Percentiles rank a stretch among this genome's conserved stretches.
Conservation (phyloP, 176 grass and related monocot genomes). For the Pontederia paniculata region DNA sequence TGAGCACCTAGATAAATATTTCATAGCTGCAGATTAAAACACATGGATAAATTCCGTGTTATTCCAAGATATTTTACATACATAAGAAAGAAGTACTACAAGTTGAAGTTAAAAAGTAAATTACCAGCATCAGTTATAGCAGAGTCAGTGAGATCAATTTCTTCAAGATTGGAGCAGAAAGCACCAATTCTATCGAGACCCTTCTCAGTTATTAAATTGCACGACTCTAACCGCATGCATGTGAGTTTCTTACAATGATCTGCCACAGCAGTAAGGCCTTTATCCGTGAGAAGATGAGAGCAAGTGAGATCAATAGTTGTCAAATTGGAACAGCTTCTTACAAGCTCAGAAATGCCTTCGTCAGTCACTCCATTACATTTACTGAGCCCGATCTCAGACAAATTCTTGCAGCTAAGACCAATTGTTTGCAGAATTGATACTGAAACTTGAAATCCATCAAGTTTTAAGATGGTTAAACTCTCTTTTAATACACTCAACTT, state of each 20-base stretch:
- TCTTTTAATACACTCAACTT: slow-evolving; percentile 51
- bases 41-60: no score
- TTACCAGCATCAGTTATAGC: slow-evolving; percentile 61
- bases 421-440: slow-evolving; percentile 45
- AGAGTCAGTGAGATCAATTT: slow-evolving; percentile 93
- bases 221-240: slow-evolving; percentile 64
- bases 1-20: slow-evolving; percentile 65
- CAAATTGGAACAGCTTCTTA: slow-evolving; percentile 43
- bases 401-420: slow-evolving; percentile 51
- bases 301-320: slow-evolving; percentile 78
- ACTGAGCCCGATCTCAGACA: slow-evolving; percentile 77
- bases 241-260: slow-evolving; percentile 70
- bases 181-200: slow-evolving; percentile 45
- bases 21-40: slow-evolving; percentile 50
- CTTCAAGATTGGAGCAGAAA: slow-evolving; percentile 66
- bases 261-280: slow-evolving; percentile 60
- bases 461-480: slow-evolving; percentile 63
- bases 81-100: neutral
- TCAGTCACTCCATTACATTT: slow-evolving; percentile 78
- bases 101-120: neutral
- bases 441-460: slow-evolving; percentile 64
- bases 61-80: slow-evolving; percentile 9
- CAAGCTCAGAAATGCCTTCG: slow-evolving; percentile 67
- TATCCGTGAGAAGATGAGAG: slow-evolving; percentile 46
- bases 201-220: slow-evolving; percentile 70